These are phyloP conservation scores for Cichorium intybus DNA, from an alignment of 140 eudicot species.

Conservation along the genomic window DNA sequence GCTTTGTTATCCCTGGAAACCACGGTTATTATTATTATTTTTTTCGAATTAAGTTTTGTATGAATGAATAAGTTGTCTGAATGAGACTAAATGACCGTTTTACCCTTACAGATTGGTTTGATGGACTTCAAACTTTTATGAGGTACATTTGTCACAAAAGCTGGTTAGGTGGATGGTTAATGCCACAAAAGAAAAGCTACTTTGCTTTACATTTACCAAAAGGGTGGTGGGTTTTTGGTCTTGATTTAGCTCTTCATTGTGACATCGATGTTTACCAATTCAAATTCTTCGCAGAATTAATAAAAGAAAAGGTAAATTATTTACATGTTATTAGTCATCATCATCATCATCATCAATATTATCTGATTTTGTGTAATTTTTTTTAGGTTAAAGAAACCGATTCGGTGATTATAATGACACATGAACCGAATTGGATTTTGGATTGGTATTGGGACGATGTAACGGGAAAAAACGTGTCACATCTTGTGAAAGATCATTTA, in stretches of 20 bases:
- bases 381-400: constrained; percentile 81
- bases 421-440: constrained; percentile 94
- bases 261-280: constrained; percentile 96
- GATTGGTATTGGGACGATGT: constrained; percentile 96
- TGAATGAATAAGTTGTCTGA: no score
- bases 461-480: constrained; percentile 82
- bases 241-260: constrained; percentile 92
- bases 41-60: no score
- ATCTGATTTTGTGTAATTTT: background rate
- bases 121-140: constrained; percentile 96
- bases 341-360: no score
- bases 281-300: constrained; percentile 83
- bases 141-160: constrained; percentile 97
- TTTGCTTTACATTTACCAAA: constrained; percentile 90
- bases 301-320: constrained; percentile 67
- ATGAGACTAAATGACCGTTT: no score
- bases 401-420: constrained; percentile 95
- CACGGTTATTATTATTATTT: constrained; percentile 58
- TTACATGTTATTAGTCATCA: background rate
- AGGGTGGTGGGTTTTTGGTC: constrained; percentile 99
- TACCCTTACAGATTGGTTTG: constrained; percentile 97
- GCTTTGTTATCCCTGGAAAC: constrained; percentile 94
- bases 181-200: constrained; percentile 98
- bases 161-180: constrained; percentile 99
- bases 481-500: constrained; percentile 75